phyloP scores from a whole-genome alignment of 2,329 filamentous ascomycete species.

The Nemania abortiva region DNA sequence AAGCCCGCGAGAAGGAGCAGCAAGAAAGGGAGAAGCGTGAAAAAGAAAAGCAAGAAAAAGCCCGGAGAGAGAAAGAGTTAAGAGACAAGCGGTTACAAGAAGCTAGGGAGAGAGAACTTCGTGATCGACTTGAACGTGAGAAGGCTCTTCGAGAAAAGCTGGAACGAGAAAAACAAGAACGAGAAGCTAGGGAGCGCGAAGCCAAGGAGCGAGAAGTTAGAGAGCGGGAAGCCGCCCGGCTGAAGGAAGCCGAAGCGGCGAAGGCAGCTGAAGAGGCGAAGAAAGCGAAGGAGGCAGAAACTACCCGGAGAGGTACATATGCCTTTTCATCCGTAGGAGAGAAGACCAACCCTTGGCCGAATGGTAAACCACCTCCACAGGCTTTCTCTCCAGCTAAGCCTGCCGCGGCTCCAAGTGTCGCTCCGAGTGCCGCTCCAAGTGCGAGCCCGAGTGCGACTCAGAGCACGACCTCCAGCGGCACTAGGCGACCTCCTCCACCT shows the following conservation, averaged over 20 bases:
- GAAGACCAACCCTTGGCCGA: slow-evolving; percentile 77
- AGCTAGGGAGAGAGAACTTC: slow-evolving; percentile 55
- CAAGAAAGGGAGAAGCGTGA: slow-evolving; percentile 53
- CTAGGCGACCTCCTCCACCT: slow-evolving; percentile 46
- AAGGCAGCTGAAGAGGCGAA: slow-evolving; percentile 40
- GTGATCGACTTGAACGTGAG: slow-evolving; percentile 40
- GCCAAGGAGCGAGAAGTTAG: slow-evolving; percentile 35
- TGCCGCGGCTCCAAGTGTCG: slow-evolving; percentile 42
- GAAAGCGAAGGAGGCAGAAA: slow-evolving; percentile 51
- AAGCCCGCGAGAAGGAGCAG: slow-evolving; percentile 45
- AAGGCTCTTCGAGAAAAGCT: slow-evolving; percentile 40
- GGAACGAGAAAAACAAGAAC: slow-evolving; percentile 37
- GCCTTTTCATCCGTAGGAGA: slow-evolving; percentile 75
- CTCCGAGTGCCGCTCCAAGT: slow-evolving; percentile 28
- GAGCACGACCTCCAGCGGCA: slow-evolving; percentile 40
- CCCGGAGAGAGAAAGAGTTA: slow-evolving; percentile 45
- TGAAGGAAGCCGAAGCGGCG: slow-evolving; percentile 34
- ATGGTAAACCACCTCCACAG: slow-evolving; percentile 64
- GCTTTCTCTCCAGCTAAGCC: slow-evolving; percentile 50
- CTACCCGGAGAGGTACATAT: slow-evolving; percentile 65
- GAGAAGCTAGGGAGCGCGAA: slow-evolving; percentile 54
- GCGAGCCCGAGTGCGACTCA: slow-evolving; percentile 9
- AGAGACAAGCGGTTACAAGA: slow-evolving; percentile 44
- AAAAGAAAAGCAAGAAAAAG: slow-evolving; percentile 55
- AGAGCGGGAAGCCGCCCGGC: slow-evolving; percentile 22